Conservation (phyloP, 2,329 filamentous ascomycete genomes). For the Penicillium sp. region DNA sequence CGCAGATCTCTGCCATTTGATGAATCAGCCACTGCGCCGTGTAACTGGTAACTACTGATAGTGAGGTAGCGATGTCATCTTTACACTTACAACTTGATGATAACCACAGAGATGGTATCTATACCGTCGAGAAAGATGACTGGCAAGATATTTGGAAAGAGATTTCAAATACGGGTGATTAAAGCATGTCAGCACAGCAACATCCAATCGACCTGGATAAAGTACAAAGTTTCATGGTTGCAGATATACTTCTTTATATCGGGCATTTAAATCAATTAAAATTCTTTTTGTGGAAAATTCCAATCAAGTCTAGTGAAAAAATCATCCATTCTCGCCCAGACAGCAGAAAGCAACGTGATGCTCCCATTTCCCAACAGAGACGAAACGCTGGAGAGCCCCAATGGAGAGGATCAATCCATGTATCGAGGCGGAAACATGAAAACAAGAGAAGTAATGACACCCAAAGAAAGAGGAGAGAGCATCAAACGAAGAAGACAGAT, state of each 20-base stretch:
- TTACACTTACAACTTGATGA: no score
- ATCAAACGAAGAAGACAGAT: constrained; percentile 6
- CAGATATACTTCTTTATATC: background rate
- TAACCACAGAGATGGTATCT: no score
- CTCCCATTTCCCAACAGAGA: constrained; percentile 2
- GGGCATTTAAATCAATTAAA: constrained; percentile 4
- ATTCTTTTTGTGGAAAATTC: constrained; percentile 14
- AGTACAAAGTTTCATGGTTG: background rate
- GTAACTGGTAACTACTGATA: no score
- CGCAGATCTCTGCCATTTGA: background rate
- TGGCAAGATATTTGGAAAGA: no score
- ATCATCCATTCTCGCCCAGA: constrained; percentile 5
- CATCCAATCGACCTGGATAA: background rate
- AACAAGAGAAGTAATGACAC: background rate
- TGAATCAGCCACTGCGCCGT: background rate
- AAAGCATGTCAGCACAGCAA: background rate
- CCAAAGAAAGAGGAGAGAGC: background rate
- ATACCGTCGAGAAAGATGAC: no score
- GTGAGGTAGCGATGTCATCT: no score
- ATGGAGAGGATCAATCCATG: background rate
- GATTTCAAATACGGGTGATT: no score
- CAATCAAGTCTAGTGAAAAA: constrained; percentile 19
- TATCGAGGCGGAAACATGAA: constrained; percentile 2
- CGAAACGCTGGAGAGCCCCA: constrained; percentile 5
- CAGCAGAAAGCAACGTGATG: background rate